phyloP scores from a whole-genome alignment of 108 stramenopile species.

The Skeletonema menzelii region DNA sequence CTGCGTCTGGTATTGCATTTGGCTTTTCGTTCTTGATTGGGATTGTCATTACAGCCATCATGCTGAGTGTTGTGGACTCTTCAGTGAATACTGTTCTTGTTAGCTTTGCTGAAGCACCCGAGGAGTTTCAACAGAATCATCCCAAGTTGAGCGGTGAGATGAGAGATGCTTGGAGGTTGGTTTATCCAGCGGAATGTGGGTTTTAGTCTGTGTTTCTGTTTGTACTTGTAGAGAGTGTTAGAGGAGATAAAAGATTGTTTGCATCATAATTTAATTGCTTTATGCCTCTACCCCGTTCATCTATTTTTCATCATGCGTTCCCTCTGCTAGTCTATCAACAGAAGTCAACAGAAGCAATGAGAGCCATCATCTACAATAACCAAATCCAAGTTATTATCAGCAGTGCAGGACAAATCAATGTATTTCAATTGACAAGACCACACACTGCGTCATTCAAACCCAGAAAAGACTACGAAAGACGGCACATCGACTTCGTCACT shows the following conservation, averaged over 20 bases:
- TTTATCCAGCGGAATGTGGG: conserved; percentile 76
- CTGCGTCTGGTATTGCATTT: conserved; percentile 53
- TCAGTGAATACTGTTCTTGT: conserved; percentile 89
- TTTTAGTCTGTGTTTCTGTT: background rate
- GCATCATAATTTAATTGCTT: background rate
- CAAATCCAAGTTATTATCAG: background rate
- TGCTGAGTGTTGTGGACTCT: conserved; percentile 74
- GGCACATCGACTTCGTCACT: background rate
- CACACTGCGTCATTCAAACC: background rate
- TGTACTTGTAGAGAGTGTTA: no score
- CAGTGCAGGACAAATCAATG: background rate
- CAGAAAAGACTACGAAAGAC: background rate
- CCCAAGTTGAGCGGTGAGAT: conserved; percentile 81
- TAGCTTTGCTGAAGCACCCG: conserved; percentile 88
- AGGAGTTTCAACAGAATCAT: conserved; percentile 83
- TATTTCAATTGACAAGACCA: background rate
- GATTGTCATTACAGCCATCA: conserved; percentile 63
- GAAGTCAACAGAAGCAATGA: no score
- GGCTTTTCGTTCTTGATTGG: conserved; percentile 71
- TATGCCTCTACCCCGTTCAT: background rate
- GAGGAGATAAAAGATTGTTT: background rate
- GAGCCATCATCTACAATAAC: background rate
- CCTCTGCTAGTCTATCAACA: no score
- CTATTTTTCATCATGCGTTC: background rate
- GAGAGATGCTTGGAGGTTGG: conserved; percentile 79